phyloP scores from a whole-genome alignment of 2,329 filamentous ascomycete genomes.

The Colletotrichum horii region DNA sequence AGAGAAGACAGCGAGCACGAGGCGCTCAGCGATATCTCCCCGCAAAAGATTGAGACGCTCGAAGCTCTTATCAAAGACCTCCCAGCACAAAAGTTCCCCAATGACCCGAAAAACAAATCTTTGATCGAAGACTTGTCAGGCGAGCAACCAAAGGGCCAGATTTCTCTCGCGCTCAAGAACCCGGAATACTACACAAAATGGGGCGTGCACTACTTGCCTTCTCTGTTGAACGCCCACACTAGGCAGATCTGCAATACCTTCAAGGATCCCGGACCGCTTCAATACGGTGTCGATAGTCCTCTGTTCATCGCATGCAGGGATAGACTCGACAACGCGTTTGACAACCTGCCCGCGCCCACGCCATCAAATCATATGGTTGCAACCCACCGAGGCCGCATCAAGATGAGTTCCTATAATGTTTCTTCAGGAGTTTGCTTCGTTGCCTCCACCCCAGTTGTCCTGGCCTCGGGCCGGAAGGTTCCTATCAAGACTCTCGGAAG shows the following conservation, averaged over 20 bases:
- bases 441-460: conserved; percentile 48
- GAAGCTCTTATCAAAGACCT: conserved; percentile 34
- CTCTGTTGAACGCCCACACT: conserved; percentile 59
- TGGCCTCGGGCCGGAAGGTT: conserved; percentile 44
- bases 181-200: conserved; percentile 49
- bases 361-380: conserved; percentile 34
- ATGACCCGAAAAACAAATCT: conserved; percentile 46
- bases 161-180: conserved; percentile 50
- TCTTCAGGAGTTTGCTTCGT: conserved; percentile 56
- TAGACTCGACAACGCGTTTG: conserved; percentile 53
- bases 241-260: conserved; percentile 66
- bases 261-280: conserved; percentile 63
- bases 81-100: conserved; percentile 35
- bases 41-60: conserved; percentile 27
- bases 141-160: conserved; percentile 50
- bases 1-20: conserved; percentile 40
- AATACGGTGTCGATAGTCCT: conserved; percentile 55
- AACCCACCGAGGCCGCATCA: conserved; percentile 23
- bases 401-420: conserved; percentile 51
- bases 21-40: not conserved
- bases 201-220: conserved; percentile 64
- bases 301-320: conserved; percentile 58
- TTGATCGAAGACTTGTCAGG: conserved; percentile 55
- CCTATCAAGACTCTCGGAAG: conserved; percentile 48
- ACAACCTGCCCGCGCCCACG: conserved; percentile 48